These are phyloP conservation scores for Colletotrichum sp. DNA, from an alignment of 2,329 filamentous ascomycete species.

Conservation along the genomic window DNA sequence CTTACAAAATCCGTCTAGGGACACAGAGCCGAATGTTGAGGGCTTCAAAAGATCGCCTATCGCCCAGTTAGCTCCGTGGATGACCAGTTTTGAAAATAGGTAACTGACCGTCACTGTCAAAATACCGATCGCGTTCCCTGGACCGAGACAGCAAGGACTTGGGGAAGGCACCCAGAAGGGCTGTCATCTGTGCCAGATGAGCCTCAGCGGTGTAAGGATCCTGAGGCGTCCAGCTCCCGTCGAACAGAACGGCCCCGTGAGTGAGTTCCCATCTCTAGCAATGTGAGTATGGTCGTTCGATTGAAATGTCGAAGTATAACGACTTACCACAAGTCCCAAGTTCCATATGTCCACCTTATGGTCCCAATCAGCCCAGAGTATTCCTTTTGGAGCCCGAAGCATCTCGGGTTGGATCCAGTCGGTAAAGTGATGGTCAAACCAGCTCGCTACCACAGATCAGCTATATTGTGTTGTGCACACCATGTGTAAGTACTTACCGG, in stretches of 20 bases:
- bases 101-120: neutral
- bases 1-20: neutral
- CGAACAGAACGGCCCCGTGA: neutral
- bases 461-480: neutral
- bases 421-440: neutral
- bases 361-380: neutral
- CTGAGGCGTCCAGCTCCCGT: neutral
- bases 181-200: neutral
- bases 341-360: neutral
- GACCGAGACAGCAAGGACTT: neutral
- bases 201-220: neutral
- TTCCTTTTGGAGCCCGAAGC: neutral
- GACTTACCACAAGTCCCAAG: neutral
- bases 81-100: rapidly evolving
- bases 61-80: neutral
- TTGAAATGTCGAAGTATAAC: rapidly evolving
- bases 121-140: neutral
- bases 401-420: neutral
- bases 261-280: neutral
- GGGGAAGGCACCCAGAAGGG: neutral
- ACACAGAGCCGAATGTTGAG: neutral
- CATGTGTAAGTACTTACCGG: neutral
- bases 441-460: neutral
- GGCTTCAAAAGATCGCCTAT: neutral
- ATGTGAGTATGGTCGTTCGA: rapidly evolving